Percentiles rank a stretch among this genome's conserved stretches.
phyloP scores from a whole-genome alignment of 345 rosid genomes.

The Rhizophora apiculata region DNA sequence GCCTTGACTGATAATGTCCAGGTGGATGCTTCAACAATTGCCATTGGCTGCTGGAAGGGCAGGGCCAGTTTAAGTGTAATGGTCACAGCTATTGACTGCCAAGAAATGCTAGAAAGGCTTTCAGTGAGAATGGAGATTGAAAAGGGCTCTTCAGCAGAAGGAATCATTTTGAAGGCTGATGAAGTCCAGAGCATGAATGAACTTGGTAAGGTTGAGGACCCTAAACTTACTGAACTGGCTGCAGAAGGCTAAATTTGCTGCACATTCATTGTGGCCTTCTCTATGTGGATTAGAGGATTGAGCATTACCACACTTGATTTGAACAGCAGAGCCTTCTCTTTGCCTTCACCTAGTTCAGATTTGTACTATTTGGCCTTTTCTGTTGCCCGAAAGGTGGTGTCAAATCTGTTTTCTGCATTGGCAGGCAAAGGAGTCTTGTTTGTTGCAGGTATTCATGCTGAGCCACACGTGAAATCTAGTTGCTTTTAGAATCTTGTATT shows the following conservation, averaged over 20 bases:
- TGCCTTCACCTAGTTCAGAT: background rate
- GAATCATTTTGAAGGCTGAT: conserved; percentile 16
- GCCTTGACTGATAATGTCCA: conserved; percentile 27
- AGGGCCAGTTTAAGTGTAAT: conserved; percentile 68
- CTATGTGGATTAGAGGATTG: background rate
- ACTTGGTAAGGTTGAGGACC: conserved; percentile 12
- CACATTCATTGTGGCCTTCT: background rate
- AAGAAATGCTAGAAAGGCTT: conserved; percentile 73
- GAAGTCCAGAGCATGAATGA: conserved; percentile 29
- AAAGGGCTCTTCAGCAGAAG: conserved; percentile 19
- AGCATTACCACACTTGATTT: background rate
- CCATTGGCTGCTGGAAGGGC: conserved; percentile 97
- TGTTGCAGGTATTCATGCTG: too few relatives aligned
- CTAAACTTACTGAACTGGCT: background rate
- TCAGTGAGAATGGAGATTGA: conserved; percentile 34
- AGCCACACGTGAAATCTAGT: too few relatives aligned
- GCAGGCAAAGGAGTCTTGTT: too few relatives aligned
- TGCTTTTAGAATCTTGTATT: too few relatives aligned
- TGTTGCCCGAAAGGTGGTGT: background rate
- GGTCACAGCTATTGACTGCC: conserved; percentile 83
- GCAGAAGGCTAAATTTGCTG: conserved; percentile 5
- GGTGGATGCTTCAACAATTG: conserved; percentile 52
- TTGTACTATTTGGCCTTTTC: background rate
- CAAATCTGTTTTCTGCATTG: background rate
- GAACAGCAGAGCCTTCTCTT: background rate